Conservation (phyloP, 306 rosid genomes). For the Pterocarpus santalinus region DNA sequence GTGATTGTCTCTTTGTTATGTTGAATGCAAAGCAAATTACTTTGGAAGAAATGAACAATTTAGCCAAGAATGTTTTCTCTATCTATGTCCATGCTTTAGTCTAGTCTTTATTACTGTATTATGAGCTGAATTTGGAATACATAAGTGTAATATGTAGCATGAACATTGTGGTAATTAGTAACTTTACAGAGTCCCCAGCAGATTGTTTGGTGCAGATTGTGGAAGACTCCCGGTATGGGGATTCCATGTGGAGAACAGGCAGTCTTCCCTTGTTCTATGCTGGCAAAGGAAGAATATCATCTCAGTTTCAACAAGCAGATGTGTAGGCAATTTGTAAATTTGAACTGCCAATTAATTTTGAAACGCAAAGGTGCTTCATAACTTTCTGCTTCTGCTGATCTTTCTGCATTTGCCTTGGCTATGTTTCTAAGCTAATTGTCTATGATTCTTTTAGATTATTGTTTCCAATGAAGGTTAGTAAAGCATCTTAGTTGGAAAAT, state of each 20-base stretch:
- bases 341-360: constrained; percentile 55
- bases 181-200: constrained; percentile 69
- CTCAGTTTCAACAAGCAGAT: constrained; percentile 73
- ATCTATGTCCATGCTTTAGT: background rate
- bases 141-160: background rate
- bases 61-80: constrained; percentile 19
- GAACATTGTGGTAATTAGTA: constrained; percentile 49
- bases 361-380: constrained; percentile 66
- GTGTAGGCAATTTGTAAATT: constrained; percentile 60
- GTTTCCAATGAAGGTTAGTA: constrained; percentile 65
- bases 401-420: constrained; percentile 52
- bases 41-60: constrained; percentile 47
- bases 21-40: constrained; percentile 51
- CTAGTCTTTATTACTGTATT: background rate
- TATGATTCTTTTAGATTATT: constrained; percentile 65
- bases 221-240: constrained; percentile 73
- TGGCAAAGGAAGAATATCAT: constrained; percentile 69
- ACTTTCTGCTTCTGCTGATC: constrained; percentile 58
- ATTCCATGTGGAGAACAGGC: constrained; percentile 79
- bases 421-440: constrained; percentile 73
- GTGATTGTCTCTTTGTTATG: constrained; percentile 55
- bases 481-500: constrained; percentile 59
- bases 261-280: constrained; percentile 76
- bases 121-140: constrained; percentile 25
- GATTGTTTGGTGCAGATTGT: constrained; percentile 60